These are phyloP conservation scores for Nyctanthes arbortristis DNA, from an alignment of 257 asterid species.

Conservation along the genomic window DNA sequence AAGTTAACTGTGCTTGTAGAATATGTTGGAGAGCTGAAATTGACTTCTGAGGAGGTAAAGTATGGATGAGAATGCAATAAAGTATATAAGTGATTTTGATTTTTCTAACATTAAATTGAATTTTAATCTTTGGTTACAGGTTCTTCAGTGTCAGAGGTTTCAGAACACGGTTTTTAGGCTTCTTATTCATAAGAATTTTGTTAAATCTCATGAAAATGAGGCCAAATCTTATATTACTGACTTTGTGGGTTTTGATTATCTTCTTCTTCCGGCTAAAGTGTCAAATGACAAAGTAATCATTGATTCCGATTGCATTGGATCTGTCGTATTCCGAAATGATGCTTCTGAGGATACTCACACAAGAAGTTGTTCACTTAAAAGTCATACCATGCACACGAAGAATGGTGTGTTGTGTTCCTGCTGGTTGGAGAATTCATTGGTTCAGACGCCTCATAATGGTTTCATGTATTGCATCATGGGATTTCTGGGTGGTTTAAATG, in stretches of 20 bases:
- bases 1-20: constrained; percentile 29
- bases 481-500: constrained; percentile 38
- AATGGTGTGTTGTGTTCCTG: constrained; percentile 58
- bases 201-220: constrained; percentile 35
- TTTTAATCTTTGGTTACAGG: constrained; percentile 40
- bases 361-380: constrained; percentile 16
- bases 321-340: constrained; percentile 28
- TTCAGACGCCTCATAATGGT: constrained; percentile 66
- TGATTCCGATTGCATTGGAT: constrained; percentile 54
- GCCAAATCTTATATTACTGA: constrained; percentile 18
- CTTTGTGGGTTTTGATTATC: constrained; percentile 44
- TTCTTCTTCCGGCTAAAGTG: constrained; percentile 57
- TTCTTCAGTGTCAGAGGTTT: constrained; percentile 49
- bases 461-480: constrained; percentile 47
- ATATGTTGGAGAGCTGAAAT: constrained; percentile 29
- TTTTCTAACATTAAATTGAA: not conserved
- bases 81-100: not conserved
- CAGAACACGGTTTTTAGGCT: constrained; percentile 52
- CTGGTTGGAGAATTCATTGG: constrained; percentile 63
- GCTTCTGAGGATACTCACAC: constrained; percentile 21
- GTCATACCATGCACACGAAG: constrained; percentile 40
- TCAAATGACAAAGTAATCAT: constrained; percentile 22
- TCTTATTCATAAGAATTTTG: constrained; percentile 48
- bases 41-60: constrained; percentile 53
- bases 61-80: constrained; percentile 1